phyloP scores from a whole-genome alignment of 306 rosid species.

The Canavalia ensiformis region DNA sequence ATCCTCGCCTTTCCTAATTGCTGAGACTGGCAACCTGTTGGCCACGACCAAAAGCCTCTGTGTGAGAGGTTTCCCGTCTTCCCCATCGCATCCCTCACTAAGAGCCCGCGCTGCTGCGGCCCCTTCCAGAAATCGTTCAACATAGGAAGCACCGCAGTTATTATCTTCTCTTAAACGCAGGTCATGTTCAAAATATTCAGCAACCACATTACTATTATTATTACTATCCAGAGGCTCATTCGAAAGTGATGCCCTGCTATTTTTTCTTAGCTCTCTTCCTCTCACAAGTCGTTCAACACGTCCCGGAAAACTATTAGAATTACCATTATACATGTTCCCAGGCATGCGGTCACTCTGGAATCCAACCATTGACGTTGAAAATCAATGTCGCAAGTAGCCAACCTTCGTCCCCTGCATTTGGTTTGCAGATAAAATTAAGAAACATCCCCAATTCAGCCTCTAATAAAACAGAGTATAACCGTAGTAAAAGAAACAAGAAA shows the following conservation, averaged over 20 bases:
- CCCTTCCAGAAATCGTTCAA: conserved; percentile 59
- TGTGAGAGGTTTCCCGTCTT: conserved; percentile 57
- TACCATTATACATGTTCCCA: conserved; percentile 71
- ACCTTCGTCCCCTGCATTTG: conserved; percentile 64
- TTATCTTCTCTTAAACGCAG: conserved; percentile 65
- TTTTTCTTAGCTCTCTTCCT: conserved; percentile 72
- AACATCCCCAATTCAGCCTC: conserved; percentile 32
- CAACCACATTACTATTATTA: conserved; percentile 43
- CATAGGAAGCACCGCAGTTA: conserved; percentile 47
- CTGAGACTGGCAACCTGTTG: conserved; percentile 89
- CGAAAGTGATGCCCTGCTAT: conserved; percentile 52
- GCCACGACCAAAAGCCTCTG: conserved; percentile 94
- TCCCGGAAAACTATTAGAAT: conserved; percentile 50
- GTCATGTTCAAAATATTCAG: conserved; percentile 63
- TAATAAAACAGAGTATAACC: conserved; percentile 28
- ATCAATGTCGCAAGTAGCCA: conserved; percentile 51
- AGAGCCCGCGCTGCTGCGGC: conserved; percentile 51
- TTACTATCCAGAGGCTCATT: conserved; percentile 62
- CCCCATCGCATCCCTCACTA: conserved; percentile 57
- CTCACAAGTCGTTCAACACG: conserved; percentile 78
- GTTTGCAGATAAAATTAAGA: conserved; percentile 43
- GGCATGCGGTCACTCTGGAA: conserved; percentile 77
- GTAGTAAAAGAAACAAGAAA: background rate
- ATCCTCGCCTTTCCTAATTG: conserved; percentile 84
- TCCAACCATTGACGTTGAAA: conserved; percentile 56